phyloP scores from a whole-genome alignment of 306 rosid species.

The Quercus mongolica region DNA sequence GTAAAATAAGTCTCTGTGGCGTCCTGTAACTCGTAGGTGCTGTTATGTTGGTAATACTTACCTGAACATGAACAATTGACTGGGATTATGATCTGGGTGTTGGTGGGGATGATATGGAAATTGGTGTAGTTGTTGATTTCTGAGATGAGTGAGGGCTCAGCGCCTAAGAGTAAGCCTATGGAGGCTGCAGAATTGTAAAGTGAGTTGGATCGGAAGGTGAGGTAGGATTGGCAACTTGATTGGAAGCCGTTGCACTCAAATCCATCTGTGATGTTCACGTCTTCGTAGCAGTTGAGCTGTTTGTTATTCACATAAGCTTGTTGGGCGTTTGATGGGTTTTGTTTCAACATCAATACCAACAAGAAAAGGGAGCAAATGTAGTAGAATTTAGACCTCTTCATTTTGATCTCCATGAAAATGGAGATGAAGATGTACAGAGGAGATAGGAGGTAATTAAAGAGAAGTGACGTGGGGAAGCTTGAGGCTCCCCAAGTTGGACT shows the following conservation, averaged over 20 bases:
- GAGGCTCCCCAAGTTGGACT: too few relatives aligned
- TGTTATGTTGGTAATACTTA: slow-evolving; percentile 42
- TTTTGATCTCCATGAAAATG: not conserved
- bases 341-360: not conserved
- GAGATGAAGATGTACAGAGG: not conserved
- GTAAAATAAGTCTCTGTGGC: slow-evolving; percentile 38
- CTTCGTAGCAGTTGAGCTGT: slow-evolving; percentile 45
- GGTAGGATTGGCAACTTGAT: slow-evolving; percentile 49
- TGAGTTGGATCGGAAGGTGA: slow-evolving; percentile 52
- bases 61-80: slow-evolving; percentile 53
- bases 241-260: slow-evolving; percentile 37
- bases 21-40: slow-evolving; percentile 26
- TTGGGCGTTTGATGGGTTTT: slow-evolving; percentile 21
- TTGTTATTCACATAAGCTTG: slow-evolving; percentile 57
- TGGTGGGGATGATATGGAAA: slow-evolving; percentile 21
- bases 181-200: slow-evolving; percentile 33
- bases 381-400: not conserved
- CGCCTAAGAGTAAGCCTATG: slow-evolving; percentile 41
- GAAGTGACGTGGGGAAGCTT: not conserved
- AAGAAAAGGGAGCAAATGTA: not conserved
- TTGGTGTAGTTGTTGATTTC: slow-evolving; percentile 51
- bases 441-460: not conserved
- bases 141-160: slow-evolving; percentile 29
- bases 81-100: slow-evolving; percentile 42
- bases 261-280: slow-evolving; percentile 33